Conservation (phyloP, 2,329 filamentous ascomycete genomes). For the Parastagonospora nodorum region DNA sequence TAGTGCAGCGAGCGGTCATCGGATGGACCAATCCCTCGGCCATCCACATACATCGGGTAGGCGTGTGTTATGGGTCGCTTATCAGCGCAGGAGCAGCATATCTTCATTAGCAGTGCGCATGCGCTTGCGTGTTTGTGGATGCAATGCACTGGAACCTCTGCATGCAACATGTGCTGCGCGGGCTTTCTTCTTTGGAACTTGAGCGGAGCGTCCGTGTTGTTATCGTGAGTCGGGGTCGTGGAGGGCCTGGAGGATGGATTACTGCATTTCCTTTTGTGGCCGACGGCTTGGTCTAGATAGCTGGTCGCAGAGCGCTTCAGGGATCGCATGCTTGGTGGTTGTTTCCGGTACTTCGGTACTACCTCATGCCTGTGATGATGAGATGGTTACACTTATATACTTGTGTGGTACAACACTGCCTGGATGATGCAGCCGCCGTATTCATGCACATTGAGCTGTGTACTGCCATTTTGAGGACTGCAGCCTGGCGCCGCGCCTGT, state of each 20-base stretch:
- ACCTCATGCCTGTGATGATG: neutral
- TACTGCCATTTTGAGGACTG: neutral
- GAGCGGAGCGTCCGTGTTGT: neutral
- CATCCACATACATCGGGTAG: neutral
- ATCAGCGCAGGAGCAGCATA: neutral
- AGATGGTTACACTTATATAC: neutral
- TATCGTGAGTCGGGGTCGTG: neutral
- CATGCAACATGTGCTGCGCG: neutral
- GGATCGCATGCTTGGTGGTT: neutral
- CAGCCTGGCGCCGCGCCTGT: neutral
- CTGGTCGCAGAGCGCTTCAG: neutral
- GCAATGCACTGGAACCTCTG: neutral
- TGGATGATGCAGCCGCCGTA: neutral
- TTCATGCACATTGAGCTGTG: neutral
- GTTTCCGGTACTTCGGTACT: neutral
- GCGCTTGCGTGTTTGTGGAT: neutral
- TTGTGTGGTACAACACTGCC: neutral
- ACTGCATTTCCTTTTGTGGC: neutral
- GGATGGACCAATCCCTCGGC: neutral
- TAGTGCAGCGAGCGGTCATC: neutral
- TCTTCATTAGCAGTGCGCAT: neutral
- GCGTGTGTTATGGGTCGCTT: neutral
- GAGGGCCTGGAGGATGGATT: neutral
- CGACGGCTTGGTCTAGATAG: neutral
- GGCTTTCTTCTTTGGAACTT: neutral